Conservation (phyloP, 176 grass and related monocot genomes). For the Carex cristatella region DNA sequence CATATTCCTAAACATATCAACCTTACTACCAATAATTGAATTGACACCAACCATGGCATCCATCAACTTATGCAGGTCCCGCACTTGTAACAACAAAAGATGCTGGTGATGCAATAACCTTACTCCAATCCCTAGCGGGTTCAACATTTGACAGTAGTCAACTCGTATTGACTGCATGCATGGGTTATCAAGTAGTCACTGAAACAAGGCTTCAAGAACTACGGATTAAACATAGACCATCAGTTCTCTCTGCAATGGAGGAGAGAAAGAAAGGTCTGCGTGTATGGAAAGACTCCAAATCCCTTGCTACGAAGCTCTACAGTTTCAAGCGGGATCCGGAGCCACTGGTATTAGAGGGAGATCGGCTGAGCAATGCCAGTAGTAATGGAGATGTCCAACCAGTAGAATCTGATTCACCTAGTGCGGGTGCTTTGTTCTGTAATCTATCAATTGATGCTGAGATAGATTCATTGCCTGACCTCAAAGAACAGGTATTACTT, state of each 20-base stretch:
- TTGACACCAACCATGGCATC: constrained; percentile 14
- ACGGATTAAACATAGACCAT: constrained; percentile 79
- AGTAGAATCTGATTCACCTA: constrained; percentile 33
- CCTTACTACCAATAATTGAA: not conserved
- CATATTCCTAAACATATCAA: constrained; percentile 2
- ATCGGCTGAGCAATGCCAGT: not conserved
- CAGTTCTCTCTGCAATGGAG: constrained; percentile 87
- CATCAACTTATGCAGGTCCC: constrained; percentile 54
- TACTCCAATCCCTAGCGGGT: constrained; percentile 88
- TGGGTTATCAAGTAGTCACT: constrained; percentile 87
- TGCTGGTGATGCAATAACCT: constrained; percentile 94
- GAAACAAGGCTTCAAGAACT: constrained; percentile 74
- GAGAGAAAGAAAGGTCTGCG: constrained; percentile 66
- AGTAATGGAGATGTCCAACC: constrained; percentile 34
- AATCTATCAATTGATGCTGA: constrained; percentile 53
- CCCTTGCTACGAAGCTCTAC: constrained; percentile 80
- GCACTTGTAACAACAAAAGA: constrained; percentile 94
- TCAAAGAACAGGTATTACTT: constrained; percentile 76
- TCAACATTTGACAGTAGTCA: constrained; percentile 98
- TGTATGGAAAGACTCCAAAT: constrained; percentile 62
- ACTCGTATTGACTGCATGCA: constrained; percentile 95
- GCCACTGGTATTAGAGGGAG: constrained; percentile 54
- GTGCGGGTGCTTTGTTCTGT: constrained; percentile 47
- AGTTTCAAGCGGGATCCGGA: constrained; percentile 68
- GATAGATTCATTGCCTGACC: constrained; percentile 77